A percentile compares a stretch with the other conserved stretches of the same genome.
Evolutionary conservation across 2,329 filamentous ascomycete genomes (phyloP).

Genomic region (Onygenales sp.): DNA sequence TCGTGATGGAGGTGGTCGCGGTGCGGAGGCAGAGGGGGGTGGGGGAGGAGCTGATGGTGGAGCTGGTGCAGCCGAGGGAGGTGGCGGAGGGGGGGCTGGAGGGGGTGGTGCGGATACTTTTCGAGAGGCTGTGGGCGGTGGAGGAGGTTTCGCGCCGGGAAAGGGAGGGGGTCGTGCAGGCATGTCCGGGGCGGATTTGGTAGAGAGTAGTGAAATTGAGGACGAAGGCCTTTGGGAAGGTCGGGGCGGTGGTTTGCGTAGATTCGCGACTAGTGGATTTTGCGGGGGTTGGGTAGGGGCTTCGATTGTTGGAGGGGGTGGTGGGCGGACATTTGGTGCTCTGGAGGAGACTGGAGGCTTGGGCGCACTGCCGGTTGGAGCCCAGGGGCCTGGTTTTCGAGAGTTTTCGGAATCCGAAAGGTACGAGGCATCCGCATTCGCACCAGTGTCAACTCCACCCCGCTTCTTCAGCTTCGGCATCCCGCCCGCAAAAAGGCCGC

Average conservation of each 20-base stretch:
- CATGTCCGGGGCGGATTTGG: slow-evolving; percentile 38
- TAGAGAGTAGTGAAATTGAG: slow-evolving; percentile 48
- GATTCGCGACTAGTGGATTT: slow-evolving; percentile 44
- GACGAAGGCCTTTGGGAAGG: slow-evolving; percentile 50
- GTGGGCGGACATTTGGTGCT: slow-evolving; percentile 41
- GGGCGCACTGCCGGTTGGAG: slow-evolving; percentile 43
- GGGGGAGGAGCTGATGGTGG: slow-evolving; percentile 31
- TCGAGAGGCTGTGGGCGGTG: slow-evolving; percentile 43
- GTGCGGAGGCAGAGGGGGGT: slow-evolving; percentile 28
- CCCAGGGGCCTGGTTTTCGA: slow-evolving; percentile 41
- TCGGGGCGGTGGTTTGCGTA: slow-evolving; percentile 49
- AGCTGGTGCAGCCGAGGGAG: slow-evolving; percentile 34
- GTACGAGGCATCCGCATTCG: slow-evolving; percentile 62
- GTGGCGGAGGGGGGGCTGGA: slow-evolving; percentile 34
- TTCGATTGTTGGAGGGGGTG: slow-evolving; percentile 40
- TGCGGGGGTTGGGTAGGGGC: slow-evolving; percentile 42
- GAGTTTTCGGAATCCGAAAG: slow-evolving; percentile 66
- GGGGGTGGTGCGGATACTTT: slow-evolving; percentile 47
- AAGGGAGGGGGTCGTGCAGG: slow-evolving; percentile 59
- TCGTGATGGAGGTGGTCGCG: slow-evolving; percentile 33
- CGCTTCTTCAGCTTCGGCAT: slow-evolving; percentile 94
- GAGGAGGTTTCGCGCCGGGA: slow-evolving; percentile 41
- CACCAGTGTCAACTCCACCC: slow-evolving; percentile 69
- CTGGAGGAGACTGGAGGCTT: slow-evolving; percentile 50
- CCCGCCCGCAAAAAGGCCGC: slow-evolving; percentile 79